phyloP scores from a whole-genome alignment of 106 monocot species.

The Dioscorea zingiberensis region DNA sequence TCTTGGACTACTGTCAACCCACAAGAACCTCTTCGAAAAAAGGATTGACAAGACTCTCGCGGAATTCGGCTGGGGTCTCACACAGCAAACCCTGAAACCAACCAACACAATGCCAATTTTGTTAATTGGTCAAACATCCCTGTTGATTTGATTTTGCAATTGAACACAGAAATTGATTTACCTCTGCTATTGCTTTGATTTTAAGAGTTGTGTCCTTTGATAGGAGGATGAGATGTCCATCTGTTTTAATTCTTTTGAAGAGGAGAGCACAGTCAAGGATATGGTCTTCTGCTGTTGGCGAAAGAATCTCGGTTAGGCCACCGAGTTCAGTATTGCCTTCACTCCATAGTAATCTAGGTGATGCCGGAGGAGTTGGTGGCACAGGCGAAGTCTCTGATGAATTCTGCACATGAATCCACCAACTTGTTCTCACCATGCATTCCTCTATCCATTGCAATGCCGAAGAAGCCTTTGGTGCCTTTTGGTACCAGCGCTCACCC shows the following conservation, averaged over 20 bases:
- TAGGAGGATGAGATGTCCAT: slow-evolving; percentile 55
- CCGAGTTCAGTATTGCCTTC: slow-evolving; percentile 10
- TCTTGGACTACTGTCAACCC: slow-evolving; percentile 64
- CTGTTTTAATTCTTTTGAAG: slow-evolving; percentile 42
- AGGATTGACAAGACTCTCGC: slow-evolving; percentile 66
- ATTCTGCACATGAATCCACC: slow-evolving; percentile 98
- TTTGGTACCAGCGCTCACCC: slow-evolving; percentile 20
- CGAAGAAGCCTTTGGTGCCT: slow-evolving; percentile 32
- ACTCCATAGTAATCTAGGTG: slow-evolving; percentile 14
- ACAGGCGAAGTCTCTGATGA: slow-evolving; percentile 52
- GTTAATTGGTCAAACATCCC: too few relatives aligned
- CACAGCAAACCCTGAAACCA: slow-evolving; percentile 66
- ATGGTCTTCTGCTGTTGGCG: slow-evolving; percentile 86
- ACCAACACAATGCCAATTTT: not conserved
- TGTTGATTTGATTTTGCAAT: too few relatives aligned
- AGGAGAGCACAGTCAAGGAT: slow-evolving; percentile 73
- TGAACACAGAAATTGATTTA: slow-evolving; percentile 1
- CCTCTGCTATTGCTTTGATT: slow-evolving; percentile 99
- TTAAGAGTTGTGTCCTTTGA: slow-evolving; percentile 56
- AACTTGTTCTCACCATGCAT: slow-evolving; percentile 66
- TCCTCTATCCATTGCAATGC: slow-evolving; percentile 78
- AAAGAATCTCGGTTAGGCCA: slow-evolving; percentile 59
- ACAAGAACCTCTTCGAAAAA: slow-evolving; percentile 84
- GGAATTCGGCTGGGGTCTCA: slow-evolving; percentile 69
- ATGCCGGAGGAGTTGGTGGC: slow-evolving; percentile 46